Conservation (phyloP, 495 filamentous ascomycete genomes). For the Ramalina intermedia region DNA sequence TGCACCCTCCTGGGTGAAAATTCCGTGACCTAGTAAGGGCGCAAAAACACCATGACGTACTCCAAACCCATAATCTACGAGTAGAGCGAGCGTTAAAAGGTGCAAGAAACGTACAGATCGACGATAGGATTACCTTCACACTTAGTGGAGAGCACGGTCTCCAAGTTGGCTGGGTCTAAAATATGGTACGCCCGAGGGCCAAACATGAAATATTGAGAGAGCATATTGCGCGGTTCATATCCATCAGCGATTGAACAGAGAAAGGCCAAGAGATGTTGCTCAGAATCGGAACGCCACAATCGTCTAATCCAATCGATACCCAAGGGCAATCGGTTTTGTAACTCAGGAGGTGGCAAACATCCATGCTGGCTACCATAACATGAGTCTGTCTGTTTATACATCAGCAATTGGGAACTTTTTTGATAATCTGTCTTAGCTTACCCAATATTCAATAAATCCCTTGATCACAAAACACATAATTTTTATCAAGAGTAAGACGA, state of each 20-base stretch:
- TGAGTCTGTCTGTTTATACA: neutral
- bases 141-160: slow-evolving; percentile 25
- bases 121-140: neutral
- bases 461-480: no score
- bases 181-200: slow-evolving; percentile 10
- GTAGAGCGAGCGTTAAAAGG: neutral
- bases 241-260: slow-evolving; percentile 16
- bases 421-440: neutral
- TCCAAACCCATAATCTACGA: slow-evolving; percentile 21
- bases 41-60: slow-evolving; percentile 19
- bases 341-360: slow-evolving; percentile 18
- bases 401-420: neutral
- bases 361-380: slow-evolving; percentile 12
- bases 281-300: slow-evolving; percentile 16
- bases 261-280: slow-evolving; percentile 17
- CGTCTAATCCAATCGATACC: slow-evolving; percentile 24
- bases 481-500: no score
- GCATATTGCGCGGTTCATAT: slow-evolving; percentile 14
- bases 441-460: neutral
- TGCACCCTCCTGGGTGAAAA: slow-evolving; percentile 29
- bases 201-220: slow-evolving; percentile 16
- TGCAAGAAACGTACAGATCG: neutral
- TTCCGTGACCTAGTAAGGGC: slow-evolving; percentile 21
- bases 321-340: slow-evolving; percentile 20
- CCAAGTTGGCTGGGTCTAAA: slow-evolving; percentile 24